Base-by-base conservation (phyloP, 768 basidiomycete species). In the Tylopilus balloui region DNA sequence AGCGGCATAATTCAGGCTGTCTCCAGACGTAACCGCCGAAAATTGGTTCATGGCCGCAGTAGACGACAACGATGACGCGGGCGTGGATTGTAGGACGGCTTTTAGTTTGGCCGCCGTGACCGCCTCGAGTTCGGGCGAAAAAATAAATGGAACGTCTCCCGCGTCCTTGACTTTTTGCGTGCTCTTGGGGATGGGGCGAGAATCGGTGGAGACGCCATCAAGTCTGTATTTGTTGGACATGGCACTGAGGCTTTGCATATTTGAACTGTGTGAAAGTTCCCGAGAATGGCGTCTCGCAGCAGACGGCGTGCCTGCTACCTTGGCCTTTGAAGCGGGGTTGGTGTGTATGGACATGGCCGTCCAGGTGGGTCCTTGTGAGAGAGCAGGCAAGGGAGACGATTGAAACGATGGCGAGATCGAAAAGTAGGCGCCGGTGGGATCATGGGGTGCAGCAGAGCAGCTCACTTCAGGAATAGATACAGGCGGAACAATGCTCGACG, bases 141-240 rank as follows among this genome's bases (percentile, higher is more conserved):
- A 65, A 3, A 66, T 63, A n/a, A 66, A 66, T 0, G 65, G 65
- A 10, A 60, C 59, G 31, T 66, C 65, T 1, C 65, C 65, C 0
- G 66, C 65, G 23, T 66, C 65, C 50, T 63, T 66, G 50, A 57
- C 56, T 14, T 39, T 66, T 42, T 55, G 56, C 7, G 31, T 37
- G 6, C 36, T 53, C 57, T 55, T 63, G 38, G 45, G 12, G 4
- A 6, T 35, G 2, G 29, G 21, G 21, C 63, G 56, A 11, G 52
- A 2, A 6, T 63, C 60, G 6, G 34, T 6, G 13, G 58, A 34
- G 9, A 27, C 40, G 6, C n/a, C 21, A n/a, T 65, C 63, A 1
- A 61, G 45, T 35, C 54, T 49, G 29, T 63, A 63, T 42, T 60
- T 66, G 15, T 25, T 51, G 4, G 61, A 63, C 51, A 66, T 65